Base-by-base conservation (phyloP, 2,329 filamentous ascomycete genomes). In the Aspergillus tamarii region DNA sequence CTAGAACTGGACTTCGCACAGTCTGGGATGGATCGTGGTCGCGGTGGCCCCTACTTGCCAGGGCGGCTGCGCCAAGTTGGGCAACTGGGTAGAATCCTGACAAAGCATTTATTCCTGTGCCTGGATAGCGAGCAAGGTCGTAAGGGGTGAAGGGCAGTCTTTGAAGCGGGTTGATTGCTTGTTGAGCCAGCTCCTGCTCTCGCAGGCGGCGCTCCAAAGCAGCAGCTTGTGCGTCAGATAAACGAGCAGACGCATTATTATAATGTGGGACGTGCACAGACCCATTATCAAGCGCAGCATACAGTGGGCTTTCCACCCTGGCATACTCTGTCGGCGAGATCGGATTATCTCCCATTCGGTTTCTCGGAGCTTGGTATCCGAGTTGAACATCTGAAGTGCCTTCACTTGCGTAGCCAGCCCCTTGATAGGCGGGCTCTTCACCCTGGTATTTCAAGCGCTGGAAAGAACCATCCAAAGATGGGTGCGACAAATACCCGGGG, bases 1-100 rank as follows among this genome's bases (percentile, higher is more conserved):
- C 90, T 2, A 97, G 83, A 10, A 94, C 80, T 16, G 84, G 80
- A 75, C 93, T 96, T 70, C 92, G 87, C 16, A 90, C 80, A 60
- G 86, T 86, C 64, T 87, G 85, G 16, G 83, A 82, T 1, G 83
- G 78, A 60, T 91, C 88, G 63, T 87, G 83, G 34, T 88, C 87
- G 57, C 86, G 83, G 61, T 81, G 82, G 2, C 80, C 77, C 56
- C 80, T 77, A 12, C 81, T 78, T 14, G 81, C 75, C 21, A 80
- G 67, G 52, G 76, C 71, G 12, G 77, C 71, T 19, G 74, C 68
- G 32, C 67, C 61, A 2, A 77, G 67, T 2, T 75, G 72, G 5
- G 75, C 62, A 39, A 78, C 72, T 3, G 77, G 73, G 41, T 64
- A 69, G 52, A 75, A 76, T 4, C 75, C 73, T 5, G 78, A 72